Conservation (phyloP, 371 early-diverging fungal genomes). For the Lichtheimia hyalospora region DNA sequence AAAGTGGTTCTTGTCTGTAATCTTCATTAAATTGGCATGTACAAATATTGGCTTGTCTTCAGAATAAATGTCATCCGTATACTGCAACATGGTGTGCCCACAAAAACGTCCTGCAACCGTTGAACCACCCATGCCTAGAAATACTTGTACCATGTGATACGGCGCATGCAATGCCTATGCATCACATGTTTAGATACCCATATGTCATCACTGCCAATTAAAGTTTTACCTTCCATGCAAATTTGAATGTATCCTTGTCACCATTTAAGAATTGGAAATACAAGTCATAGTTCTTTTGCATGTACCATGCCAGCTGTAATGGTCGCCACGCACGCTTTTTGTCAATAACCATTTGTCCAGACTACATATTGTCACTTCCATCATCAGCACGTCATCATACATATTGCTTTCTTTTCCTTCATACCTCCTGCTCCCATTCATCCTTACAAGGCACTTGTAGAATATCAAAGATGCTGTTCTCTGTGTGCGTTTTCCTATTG, state of each 20-base stretch:
- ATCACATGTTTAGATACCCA: neutral
- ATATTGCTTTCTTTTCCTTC: neutral
- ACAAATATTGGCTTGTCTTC: constrained; percentile 32
- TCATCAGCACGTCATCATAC: neutral
- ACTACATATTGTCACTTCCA: constrained; percentile 16
- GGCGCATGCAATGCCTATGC: constrained; percentile 26
- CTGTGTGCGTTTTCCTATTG: constrained; percentile 44
- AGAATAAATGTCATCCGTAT: constrained; percentile 10
- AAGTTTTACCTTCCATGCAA: constrained; percentile 41
- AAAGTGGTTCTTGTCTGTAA: constrained; percentile 31
- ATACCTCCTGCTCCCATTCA: constrained; percentile 53
- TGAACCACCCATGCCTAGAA: constrained; percentile 45
- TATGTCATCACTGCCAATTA: neutral
- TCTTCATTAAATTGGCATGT: constrained; percentile 44
- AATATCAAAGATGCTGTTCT: constrained; percentile 42
- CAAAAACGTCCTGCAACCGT: constrained; percentile 31
- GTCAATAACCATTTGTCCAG: constrained; percentile 48
- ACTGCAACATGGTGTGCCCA: constrained; percentile 50
- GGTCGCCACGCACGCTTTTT: constrained; percentile 38
- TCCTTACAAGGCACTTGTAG: constrained; percentile 34
- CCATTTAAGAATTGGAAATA: constrained; percentile 50
- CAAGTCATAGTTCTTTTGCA: constrained; percentile 39
- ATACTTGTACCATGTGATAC: constrained; percentile 35
- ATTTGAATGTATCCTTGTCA: constrained; percentile 50
- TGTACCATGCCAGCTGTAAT: constrained; percentile 43